These are phyloP conservation scores for Auxenochlorella pyrenoidosa DNA, from an alignment of 139 green algal genomes.

Conservation along the genomic window DNA sequence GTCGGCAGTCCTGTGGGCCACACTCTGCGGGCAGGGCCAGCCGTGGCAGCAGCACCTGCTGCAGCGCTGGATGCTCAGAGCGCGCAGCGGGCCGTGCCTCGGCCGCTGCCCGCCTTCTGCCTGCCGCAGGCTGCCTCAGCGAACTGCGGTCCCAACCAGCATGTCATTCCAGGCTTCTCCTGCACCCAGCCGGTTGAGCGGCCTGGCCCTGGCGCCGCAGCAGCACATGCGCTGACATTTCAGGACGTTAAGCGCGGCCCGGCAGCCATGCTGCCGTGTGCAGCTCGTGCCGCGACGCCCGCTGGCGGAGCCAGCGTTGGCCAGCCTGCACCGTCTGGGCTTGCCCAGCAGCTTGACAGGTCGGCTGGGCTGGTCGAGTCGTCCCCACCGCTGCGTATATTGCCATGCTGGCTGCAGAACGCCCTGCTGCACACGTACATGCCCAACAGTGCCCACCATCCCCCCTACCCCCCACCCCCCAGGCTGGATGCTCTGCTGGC, in stretches of 20 bases:
- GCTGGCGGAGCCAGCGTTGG: too few relatives aligned
- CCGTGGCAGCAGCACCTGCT: background rate
- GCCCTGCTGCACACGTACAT: too few relatives aligned
- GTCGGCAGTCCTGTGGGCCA: background rate
- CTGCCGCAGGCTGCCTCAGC: background rate
- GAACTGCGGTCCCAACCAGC: background rate
- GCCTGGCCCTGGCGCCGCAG: background rate
- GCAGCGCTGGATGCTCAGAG: background rate
- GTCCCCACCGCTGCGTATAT: too few relatives aligned
- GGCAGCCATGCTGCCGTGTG: background rate
- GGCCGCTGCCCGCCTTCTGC: conserved; percentile 12
- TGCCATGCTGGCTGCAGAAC: too few relatives aligned
- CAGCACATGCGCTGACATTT: background rate
- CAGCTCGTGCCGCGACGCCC: background rate
- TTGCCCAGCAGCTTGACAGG: background rate
- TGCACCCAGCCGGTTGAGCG: too few relatives aligned
- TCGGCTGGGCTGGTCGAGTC: too few relatives aligned
- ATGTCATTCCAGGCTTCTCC: background rate
- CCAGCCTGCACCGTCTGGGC: background rate
- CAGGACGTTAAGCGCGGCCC: background rate
- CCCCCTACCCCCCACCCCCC: background rate
- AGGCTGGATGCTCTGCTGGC: conserved; percentile 5
- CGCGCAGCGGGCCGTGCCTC: background rate
- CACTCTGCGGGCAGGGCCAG: background rate
- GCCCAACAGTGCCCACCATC: background rate